Percentiles rank a stretch among this genome's conserved stretches.
Conservation (phyloP, 176 grass and related monocot species). For the Cocos nucifera region DNA sequence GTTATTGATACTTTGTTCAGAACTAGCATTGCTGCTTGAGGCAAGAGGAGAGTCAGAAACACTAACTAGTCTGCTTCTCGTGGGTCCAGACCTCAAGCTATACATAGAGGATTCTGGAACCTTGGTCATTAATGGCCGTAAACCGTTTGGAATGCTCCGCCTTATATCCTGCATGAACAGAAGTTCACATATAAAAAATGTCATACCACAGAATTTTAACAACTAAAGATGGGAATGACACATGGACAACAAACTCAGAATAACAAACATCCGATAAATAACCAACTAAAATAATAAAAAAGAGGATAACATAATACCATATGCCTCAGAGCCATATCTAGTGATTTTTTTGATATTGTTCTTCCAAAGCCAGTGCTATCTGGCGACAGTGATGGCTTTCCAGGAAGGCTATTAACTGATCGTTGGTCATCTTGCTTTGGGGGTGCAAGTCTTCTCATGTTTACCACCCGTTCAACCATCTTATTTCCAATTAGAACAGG, state of each 20-base stretch:
- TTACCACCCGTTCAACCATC: constrained; percentile 93
- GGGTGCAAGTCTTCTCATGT: constrained; percentile 83
- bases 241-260: background rate
- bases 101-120: constrained; percentile 84
- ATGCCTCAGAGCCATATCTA: constrained; percentile 96
- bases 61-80: constrained; percentile 52
- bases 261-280: background rate
- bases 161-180: constrained; percentile 64
- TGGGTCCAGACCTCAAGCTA: constrained; percentile 60
- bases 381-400: constrained; percentile 70
- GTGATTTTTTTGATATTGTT: constrained; percentile 82
- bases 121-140: constrained; percentile 77
- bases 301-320: constrained; percentile 45
- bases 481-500: constrained; percentile 84
- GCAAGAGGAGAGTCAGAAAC: constrained; percentile 74
- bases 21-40: constrained; percentile 93
- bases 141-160: constrained; percentile 75
- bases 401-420: constrained; percentile 33
- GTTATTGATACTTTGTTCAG: constrained; percentile 79
- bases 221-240: background rate
- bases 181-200: too few relatives aligned
- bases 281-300: background rate
- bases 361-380: constrained; percentile 81
- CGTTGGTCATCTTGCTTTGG: constrained; percentile 74
- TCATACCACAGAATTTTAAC: too few relatives aligned